Evolutionary conservation across 495 filamentous ascomycete species (phyloP), one percentile per base, ranked within the genome.

Genomic region (Penicillium simplicissimum): DNA sequence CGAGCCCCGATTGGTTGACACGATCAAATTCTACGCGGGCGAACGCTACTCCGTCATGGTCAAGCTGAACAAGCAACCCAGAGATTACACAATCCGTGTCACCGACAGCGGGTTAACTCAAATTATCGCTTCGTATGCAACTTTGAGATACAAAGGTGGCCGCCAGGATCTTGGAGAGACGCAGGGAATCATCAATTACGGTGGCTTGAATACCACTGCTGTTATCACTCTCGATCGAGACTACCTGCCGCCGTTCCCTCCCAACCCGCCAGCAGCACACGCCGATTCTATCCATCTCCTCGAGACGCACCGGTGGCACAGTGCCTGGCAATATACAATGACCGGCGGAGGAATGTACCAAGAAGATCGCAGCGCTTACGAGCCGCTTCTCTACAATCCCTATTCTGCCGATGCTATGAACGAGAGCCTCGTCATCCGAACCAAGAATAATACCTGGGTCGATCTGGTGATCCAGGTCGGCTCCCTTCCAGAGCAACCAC

Each of bases 381-480:
- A 19, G 3, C 52, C 52, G 1, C 28, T 54, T 2, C 52, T 54
- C 19, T 54, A 38, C 52, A 8, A 38, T 19, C 14, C 23, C 9
- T 25, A 54, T 34, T n/a, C 15, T 17, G 23, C 52, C 23, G 52
- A 37, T 4, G 63, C 75, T 17, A 67, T 67, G 19, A 68, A 66
- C 31, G 66, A 64, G 8, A 67, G 71, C 35, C 76, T 78, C 51
- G 61, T 78, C 62, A 79, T 86, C 53, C 61, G 63, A 23, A 85
- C 80, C 5, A 57, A 58, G n/a, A 82, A 81, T 58, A 68, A 70
- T 49, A 77, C 74, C 1, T 85, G 83, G 82, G 76, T 85, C 11
- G 83, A 86, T 54, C 64, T 86, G 17, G 66, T 86, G 38, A 66
- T 84, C 49, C 65, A 74, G 28, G 68, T 78, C 5, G 34, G 17